Base-by-base conservation (phyloP, 768 basidiomycete genomes). In the Leccinum truebloodii region DNA sequence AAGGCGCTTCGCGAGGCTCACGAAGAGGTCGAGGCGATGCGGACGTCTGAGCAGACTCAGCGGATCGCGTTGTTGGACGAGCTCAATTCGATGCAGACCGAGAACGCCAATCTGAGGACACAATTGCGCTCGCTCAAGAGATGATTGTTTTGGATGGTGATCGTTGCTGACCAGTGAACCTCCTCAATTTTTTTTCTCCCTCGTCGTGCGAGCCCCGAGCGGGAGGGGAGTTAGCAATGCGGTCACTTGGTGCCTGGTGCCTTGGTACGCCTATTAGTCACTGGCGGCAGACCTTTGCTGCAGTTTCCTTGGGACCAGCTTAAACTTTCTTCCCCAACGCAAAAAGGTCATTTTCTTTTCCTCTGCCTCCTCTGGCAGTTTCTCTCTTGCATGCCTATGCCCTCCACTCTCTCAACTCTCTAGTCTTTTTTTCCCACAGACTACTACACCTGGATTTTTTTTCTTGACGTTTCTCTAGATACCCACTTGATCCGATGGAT, bases 21-120 rank as follows among this genome's bases (percentile, higher is more conserved):
- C 68, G 87, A 84, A 28, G 90, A 95, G 70, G 73, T 93, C 44
- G 82, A 88, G 18, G 82, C 77, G 41, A 85, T 90, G 81, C 81
- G 79, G 46, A 79, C 76, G 64, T 84, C 86, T 16, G 92, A 95
- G 68, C 90, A 94, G 75, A 83, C 80, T 9, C 94, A 95, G 76
- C 81, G 89, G 64, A 86, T 93, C 58, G 88, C 89, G 34, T 71
- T 99, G 57, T 79, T 99, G 48, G 94, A 97, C 69, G 94, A 96
- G 77, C 80, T 96, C 67, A 94, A 92, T 71, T 79, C 82, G 55
- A 81, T 89, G 76, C 91, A 94, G 76, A 87, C 83, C 58, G 91
- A 94, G 76, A 94, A 94, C 67, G 80, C 77, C 44, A 84, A 73
- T 41, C 70, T 94, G 61, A 81, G 89, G 49, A 83, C 86, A 34